These are phyloP conservation scores for Spiraea crenata DNA, from an alignment of 331 rosid genomes.

Conservation along the genomic window DNA sequence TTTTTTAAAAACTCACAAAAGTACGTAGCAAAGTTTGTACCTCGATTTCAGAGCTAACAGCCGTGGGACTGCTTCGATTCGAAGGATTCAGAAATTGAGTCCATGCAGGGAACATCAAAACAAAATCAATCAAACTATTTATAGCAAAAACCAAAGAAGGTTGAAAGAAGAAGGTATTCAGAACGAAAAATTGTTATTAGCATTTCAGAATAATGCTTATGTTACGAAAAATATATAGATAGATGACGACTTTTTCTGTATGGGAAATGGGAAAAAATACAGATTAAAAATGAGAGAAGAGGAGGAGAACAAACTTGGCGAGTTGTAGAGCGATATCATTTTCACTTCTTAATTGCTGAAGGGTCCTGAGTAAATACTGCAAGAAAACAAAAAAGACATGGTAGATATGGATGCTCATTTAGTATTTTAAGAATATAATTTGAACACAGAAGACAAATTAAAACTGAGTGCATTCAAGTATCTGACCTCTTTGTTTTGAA, in stretches of 20 bases:
- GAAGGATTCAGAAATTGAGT: conserved; percentile 17
- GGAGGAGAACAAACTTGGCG: conserved; percentile 33
- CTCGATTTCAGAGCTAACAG: conserved; percentile 67
- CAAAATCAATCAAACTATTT: neutral
- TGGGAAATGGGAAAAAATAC: too few species aligned
- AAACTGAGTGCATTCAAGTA: neutral
- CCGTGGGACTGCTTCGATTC: conserved; percentile 47
- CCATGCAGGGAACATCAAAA: conserved; percentile 6
- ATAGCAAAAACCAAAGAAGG: neutral
- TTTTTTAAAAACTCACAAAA: neutral
- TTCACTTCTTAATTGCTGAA: conserved; percentile 38
- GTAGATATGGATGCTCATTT: neutral
- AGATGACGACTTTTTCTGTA: too few species aligned
- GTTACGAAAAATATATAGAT: too few species aligned
- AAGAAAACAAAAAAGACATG: conserved; percentile 10
- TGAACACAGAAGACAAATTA: neutral
- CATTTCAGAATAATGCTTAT: too few species aligned
- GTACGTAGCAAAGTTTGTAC: conserved; percentile 27
- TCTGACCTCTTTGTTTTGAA: conserved; percentile 47
- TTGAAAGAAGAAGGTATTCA: neutral
- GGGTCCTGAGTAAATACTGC: conserved; percentile 37
- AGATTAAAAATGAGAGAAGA: neutral
- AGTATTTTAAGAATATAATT: neutral
- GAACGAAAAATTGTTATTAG: too few species aligned
- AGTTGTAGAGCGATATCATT: conserved; percentile 39